Evolutionary conservation across 306 rosid genomes (phyloP), one percentile per base, ranked within the genome.

Genomic region (Urtica urens): DNA sequence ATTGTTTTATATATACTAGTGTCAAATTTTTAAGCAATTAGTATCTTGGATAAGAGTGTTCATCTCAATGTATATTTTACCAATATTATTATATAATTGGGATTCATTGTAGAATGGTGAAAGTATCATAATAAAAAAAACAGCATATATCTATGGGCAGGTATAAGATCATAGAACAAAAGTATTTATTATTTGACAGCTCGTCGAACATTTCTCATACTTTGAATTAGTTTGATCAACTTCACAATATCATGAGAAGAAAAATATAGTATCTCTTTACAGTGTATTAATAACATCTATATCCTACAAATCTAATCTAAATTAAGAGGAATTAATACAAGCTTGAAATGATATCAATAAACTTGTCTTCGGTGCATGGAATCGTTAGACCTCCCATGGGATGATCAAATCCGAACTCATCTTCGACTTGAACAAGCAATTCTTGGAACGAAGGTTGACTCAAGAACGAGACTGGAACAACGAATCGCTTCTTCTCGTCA

Each of bases 381-480:
- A 35, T 35, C 3, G 40, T 1, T 35, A 35, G 40, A 13, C 77
- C 82, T 2, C 72, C 72, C 72, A 63, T 71, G 2, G 79, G 78
- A 40, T 72, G 88, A 29, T 43, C 27, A 46, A 35, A 35, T 35
- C 40, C 40, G n/a, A 10, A 35, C n/a, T 35, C 40, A 35, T 35
- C 40, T 13, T 35, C 40, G 0, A 16, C 40, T 35, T 35, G 40
- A 35, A 9, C n/a, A 14, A 35, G n/a, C 40, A 35, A 35, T 23
- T 67, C 69, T 33, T 58, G 69, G 44, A 78, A 78, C 34, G 47
- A 67, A 46, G 76, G 68, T 3, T 68, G 57, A 34, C 68, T 70
- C 61, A 78, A 39, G 70, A 53, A 39, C 23, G 66, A 42, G 13
- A 62, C 30, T 1, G 72, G 79, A 51, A 78, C 10, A 3, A 42